Evolutionary conservation across 108 stramenopile species (phyloP), one percentile per base, ranked within the genome.

Genomic region (Fragilaria radians): DNA sequence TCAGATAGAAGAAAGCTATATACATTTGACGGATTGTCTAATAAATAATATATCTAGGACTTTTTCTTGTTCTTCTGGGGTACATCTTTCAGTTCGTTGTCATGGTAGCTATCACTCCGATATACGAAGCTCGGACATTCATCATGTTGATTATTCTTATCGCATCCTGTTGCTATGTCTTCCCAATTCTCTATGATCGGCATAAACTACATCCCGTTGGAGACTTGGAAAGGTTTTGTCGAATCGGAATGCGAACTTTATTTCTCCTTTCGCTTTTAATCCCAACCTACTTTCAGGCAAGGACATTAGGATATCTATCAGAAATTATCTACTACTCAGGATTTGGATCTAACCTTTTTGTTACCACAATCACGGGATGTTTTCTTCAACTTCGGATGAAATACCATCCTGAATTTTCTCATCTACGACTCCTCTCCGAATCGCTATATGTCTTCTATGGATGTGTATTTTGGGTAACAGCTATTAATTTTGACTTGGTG

Each of bases 231-330:
- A 36, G 36, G 18, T 31, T 75, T 18, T 48, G 63, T 30, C 14
- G 54, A 0, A n/a, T 28, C 21, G 29, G 57, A 28, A 0, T 70
- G 1, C 68, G 66, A 29, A 25, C 47, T 42, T 46, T 72, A 5
- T 52, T 52, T 5, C 22, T 77, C 5, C 52, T 66, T 18, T n/a
- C 61, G 14, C 50, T 63, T 27, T 19, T 70, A 17, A 28, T 70
- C 29, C 77, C 72, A 19, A 66, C 70, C 5, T 0, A 46, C 1
- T 50, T 78, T 23, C 69, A 78, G 59, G 42, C 65, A n/a, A 57
- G 50, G 34, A 63, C 72, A 14, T 32, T 78, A 21, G 59, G 53
- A n/a, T 70, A 72, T 63, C 48, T 78, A 1, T 50, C 72, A 4
- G 3, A 32, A 18, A 46, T 71, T 19, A 48, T 70, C 18, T 67